Evolutionary conservation across 148 eudicot species (phyloP), one percentile per base, ranked within the genome.

Genomic region (Camellia lanceoleosa): DNA sequence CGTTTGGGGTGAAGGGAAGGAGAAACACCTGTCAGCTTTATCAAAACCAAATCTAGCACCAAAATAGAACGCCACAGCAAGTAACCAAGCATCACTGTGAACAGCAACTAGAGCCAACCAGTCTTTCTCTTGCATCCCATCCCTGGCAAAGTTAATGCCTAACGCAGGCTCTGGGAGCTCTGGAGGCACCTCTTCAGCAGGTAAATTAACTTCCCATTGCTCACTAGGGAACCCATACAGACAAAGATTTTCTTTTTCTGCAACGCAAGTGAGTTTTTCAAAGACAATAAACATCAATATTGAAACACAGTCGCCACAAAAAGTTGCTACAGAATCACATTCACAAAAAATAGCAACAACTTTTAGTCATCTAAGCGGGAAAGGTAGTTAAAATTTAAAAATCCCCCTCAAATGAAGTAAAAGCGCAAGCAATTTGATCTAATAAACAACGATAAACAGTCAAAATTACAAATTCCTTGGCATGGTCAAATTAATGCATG

Each of bases 131-230:
- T 87, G 86, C 94, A 89, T 91, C 18, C 94, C 94, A 84, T 91
- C 94, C 82, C 94, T 87, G 68, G 94, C 94, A 83, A 91, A 91
- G 80, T 91, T 91, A 78, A 91, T 91, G 78, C 94, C 94, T 81
- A 91, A 84, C 63, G 94, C 94, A 84, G 94, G 94, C 87, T 89
- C 94, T 15, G 94, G 94, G 12, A 91, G 87, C 84, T 91, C 94
- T 5, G 94, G 94, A 49, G 94, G 94, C 77, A 91, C 94, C 86
- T 91, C 92, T 77, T 91, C 94, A 56, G 92, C 94, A 15, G 94
- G 94, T 69, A 91, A 84, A 80, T 88, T 91, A 79, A 91, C 94
- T 80, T 91, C 94, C 94, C 94, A 91, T 49, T 84, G 85, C 83
- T 89, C 92, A 84, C 84, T 91, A 49, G 94, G 94, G 79, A 82